phyloP scores from a whole-genome alignment of 768 basidiomycete species.

The Ephemerocybe angulata region DNA sequence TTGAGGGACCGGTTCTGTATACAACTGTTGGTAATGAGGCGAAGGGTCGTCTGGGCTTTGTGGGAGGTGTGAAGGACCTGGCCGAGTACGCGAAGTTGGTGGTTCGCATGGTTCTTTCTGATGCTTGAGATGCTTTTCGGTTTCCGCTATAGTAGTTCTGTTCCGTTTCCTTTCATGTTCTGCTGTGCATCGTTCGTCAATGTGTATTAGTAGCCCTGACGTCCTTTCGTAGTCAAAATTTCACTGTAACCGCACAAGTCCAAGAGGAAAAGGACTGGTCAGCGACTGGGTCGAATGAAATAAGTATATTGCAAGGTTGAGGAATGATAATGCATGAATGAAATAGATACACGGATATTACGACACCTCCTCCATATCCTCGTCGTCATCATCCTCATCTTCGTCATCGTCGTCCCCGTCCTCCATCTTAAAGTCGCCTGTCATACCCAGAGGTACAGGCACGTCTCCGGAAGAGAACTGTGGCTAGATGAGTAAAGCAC shows the following conservation, averaged over 20 bases:
- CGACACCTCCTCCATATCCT: slow-evolving; percentile 72
- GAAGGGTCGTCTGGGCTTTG: slow-evolving; percentile 32
- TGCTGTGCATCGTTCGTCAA: no score
- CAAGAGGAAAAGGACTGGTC: no score
- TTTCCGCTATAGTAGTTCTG: no score
- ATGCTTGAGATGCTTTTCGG: no score
- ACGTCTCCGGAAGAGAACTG: slow-evolving; percentile 47
- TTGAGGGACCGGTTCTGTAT: slow-evolving; percentile 20
- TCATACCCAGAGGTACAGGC: slow-evolving; percentile 32
- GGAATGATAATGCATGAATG: background rate
- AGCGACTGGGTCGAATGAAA: no score
- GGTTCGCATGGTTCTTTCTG: background rate
- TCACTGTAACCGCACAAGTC: no score
- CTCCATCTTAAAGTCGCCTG: slow-evolving; percentile 47
- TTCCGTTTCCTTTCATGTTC: no score
- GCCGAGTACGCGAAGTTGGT: background rate
- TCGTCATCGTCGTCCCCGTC: slow-evolving; percentile 51
- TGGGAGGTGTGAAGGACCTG: background rate
- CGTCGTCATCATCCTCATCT: slow-evolving; percentile 54
- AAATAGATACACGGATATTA: slow-evolving; percentile 16
- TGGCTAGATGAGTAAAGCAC: background rate
- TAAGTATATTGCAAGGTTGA: no score
- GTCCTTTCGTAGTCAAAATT: no score
- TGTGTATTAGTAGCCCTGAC: no score
- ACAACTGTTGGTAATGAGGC: slow-evolving; percentile 17